Evolutionary conservation across 1,284 basidiomycete genomes (phyloP).

Genomic region (Pseudozyma sp.): DNA sequence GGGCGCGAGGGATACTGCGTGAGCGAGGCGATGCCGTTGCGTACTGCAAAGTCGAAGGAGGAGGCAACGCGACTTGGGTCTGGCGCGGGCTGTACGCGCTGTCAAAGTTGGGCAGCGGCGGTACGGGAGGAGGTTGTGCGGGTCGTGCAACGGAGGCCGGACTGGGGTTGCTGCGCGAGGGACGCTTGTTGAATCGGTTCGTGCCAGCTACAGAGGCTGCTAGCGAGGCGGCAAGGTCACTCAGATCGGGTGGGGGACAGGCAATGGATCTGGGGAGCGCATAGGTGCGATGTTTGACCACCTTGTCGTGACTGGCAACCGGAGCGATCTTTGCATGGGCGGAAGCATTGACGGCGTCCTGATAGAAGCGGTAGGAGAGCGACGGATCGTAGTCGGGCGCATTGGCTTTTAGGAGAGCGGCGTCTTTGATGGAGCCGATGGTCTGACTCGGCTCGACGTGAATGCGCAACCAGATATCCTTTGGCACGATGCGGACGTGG

Average conservation of each 20-base stretch:
- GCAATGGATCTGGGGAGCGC: slow-evolving; percentile 41
- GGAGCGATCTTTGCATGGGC: slow-evolving; percentile 32
- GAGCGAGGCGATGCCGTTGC: slow-evolving; percentile 14
- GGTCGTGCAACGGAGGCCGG: not conserved
- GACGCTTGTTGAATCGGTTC: not conserved
- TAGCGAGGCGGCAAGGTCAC: slow-evolving; percentile 7
- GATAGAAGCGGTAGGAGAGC: slow-evolving; percentile 41
- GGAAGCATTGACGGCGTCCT: slow-evolving; percentile 41
- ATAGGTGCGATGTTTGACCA: slow-evolving; percentile 31
- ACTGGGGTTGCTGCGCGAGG: not conserved
- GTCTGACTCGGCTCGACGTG: slow-evolving; percentile 46
- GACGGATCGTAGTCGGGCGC: slow-evolving; percentile 47
- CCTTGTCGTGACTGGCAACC: slow-evolving; percentile 25
- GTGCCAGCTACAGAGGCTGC: slow-evolving; percentile 8
- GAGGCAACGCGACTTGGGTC: slow-evolving; percentile 5
- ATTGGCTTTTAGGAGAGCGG: slow-evolving; percentile 28
- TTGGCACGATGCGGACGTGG: slow-evolving; percentile 58
- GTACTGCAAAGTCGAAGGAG: slow-evolving; percentile 4
- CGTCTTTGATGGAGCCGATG: slow-evolving; percentile 54
- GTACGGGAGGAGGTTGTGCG: slow-evolving; percentile 1
- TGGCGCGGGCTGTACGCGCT: slow-evolving; percentile 7
- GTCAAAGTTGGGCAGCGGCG: slow-evolving; percentile 7
- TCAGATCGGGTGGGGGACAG: slow-evolving; percentile 20
- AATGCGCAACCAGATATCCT: slow-evolving; percentile 56
- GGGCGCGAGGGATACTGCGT: not conserved